These are phyloP conservation scores for Saturnispora mendoncae DNA, from an alignment of 805 yeast genomes.

Conservation along the genomic window DNA sequence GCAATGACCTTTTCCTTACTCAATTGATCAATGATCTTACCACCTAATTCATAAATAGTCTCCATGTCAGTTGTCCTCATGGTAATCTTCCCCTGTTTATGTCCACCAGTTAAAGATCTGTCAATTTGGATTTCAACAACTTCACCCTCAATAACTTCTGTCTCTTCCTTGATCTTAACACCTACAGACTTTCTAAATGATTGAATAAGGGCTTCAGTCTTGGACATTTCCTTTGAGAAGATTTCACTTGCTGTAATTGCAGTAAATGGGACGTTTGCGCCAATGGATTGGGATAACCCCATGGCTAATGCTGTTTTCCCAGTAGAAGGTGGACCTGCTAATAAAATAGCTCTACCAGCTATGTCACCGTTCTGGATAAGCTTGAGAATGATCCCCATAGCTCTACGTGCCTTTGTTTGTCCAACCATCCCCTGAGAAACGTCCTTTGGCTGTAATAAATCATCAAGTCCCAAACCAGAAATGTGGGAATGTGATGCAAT, in stretches of 20 bases:
- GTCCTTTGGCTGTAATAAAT: constrained; percentile 72
- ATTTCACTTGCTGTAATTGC: constrained; percentile 94
- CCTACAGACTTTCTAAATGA: constrained; percentile 96
- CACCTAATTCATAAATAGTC: constrained; percentile 59
- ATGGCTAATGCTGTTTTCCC: constrained; percentile 97
- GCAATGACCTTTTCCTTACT: constrained; percentile 86
- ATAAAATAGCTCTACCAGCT: constrained; percentile 90
- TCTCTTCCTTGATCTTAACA: constrained; percentile 88
- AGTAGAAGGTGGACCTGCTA: constrained; percentile 98
- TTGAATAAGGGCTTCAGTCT: constrained; percentile 94
- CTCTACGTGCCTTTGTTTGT: constrained; percentile 70
- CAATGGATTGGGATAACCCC: constrained; percentile 92
- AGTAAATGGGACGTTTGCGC: constrained; percentile 95
- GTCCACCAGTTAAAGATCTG: constrained; percentile 87
- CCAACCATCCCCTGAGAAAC: constrained; percentile 88
- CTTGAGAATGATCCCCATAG: constrained; percentile 92
- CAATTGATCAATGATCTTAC: constrained; percentile 70
- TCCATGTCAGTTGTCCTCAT: constrained; percentile 85
- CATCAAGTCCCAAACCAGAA: constrained; percentile 90
- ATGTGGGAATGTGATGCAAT: constrained; percentile 93
- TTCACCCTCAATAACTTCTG: constrained; percentile 97
- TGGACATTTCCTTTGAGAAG: constrained; percentile 92
- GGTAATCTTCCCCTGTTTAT: constrained; percentile 69
- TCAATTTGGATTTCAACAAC: constrained; percentile 94
- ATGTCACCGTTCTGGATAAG: constrained; percentile 84